Percentiles rank a stretch among this genome's conserved stretches.
Evolutionary conservation across 2,329 filamentous ascomycete species (phyloP).

Genomic region (Penicillium polonicum): DNA sequence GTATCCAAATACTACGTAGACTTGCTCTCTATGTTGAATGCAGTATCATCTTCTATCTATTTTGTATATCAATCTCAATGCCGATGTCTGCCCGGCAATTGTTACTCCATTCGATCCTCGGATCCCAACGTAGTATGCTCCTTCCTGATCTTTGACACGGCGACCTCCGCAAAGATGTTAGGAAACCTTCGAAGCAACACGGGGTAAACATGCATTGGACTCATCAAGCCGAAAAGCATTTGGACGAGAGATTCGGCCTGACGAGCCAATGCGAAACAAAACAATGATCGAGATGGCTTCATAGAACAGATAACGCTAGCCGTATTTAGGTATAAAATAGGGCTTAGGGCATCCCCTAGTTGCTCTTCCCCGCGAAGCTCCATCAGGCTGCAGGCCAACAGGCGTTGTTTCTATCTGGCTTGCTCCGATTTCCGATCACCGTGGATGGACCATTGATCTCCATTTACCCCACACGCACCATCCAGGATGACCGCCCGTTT

Average conservation of each 20-base stretch:
- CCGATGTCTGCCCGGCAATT: background rate
- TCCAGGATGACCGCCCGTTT: conserved; percentile 73
- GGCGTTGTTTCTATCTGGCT: conserved; percentile 4
- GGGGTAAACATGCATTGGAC: conserved; percentile 8
- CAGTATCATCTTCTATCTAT: too few species aligned
- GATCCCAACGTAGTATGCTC: conserved; percentile 13
- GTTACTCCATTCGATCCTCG: background rate
- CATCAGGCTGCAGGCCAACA: conserved; percentile 10
- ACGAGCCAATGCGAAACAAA: conserved; percentile 18
- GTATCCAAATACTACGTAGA: background rate
- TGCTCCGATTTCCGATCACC: background rate
- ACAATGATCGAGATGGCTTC: background rate
- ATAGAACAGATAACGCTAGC: conserved; percentile 9
- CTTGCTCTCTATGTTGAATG: background rate
- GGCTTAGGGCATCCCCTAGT: conserved; percentile 18
- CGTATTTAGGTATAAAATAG: conserved; percentile 2
- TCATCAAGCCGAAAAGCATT: conserved; percentile 10
- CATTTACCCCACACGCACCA: conserved; percentile 11
- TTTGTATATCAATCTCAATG: background rate
- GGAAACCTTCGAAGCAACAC: background rate
- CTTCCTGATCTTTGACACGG: conserved; percentile 10
- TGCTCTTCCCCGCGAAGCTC: conserved; percentile 23
- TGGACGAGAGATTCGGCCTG: conserved; percentile 15
- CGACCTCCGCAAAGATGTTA: conserved; percentile 13
- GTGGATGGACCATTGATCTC: conserved; percentile 33